Percentiles rank a stretch among this genome's conserved stretches.
Evolutionary conservation across 2,329 filamentous ascomycete species (phyloP).

Genomic region (Trichoderma sp.): DNA sequence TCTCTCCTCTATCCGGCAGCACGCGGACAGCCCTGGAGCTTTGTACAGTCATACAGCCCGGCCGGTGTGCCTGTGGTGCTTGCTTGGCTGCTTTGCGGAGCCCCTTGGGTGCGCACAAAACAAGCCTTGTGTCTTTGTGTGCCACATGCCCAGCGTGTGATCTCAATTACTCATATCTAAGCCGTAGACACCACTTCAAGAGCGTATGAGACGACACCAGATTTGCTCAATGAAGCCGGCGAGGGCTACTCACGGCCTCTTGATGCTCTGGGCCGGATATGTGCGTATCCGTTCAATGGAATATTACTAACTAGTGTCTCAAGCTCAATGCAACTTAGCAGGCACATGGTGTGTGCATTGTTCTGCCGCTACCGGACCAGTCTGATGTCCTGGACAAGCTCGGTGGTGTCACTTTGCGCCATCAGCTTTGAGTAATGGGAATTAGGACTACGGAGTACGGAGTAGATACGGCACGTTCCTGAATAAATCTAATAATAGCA

Average conservation of each 20-base stretch:
- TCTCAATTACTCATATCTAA: background rate
- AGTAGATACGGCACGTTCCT: background rate
- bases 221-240: background rate
- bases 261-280: background rate
- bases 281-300: conserved; percentile 17
- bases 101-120: background rate
- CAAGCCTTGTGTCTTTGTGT: background rate
- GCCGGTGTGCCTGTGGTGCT: background rate
- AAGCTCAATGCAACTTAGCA: background rate
- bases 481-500: background rate
- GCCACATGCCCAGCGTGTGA: background rate
- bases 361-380: background rate
- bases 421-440: background rate
- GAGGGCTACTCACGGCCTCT: background rate
- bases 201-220: background rate
- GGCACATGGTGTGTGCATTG: background rate
- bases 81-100: background rate
- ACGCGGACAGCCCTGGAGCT: background rate
- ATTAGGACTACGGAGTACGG: background rate
- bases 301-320: background rate
- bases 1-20: background rate
- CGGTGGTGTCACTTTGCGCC: background rate
- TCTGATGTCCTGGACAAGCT: background rate
- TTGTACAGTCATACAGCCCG: background rate
- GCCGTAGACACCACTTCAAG: background rate